Evolutionary conservation across 257 asterid species (phyloP), one percentile per base, ranked within the genome.

Genomic region (Anisodus acutangulus): DNA sequence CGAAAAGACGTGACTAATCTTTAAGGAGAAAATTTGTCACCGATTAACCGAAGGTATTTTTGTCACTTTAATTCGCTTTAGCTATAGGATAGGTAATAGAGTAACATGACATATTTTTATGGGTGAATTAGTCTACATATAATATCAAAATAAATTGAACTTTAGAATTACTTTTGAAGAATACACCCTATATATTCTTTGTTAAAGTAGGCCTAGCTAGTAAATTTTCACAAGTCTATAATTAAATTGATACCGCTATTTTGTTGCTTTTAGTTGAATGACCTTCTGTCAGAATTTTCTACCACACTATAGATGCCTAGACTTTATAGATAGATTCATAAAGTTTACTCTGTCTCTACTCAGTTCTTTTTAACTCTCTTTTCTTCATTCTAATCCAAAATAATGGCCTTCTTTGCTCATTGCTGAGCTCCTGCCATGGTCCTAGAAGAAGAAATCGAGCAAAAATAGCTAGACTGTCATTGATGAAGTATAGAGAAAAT

Each of bases 281-380:
- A 47, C 51, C 64, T 76, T 49, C 2, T 22, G 62, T 22, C 80
- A 11, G n/a, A 74, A 5, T 74, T 74, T 49, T 74, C 80, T 11
- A 22, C 80, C 39, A 49, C 6, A 19, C 60, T 19, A 74, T 49
- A 19, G 80, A 49, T 74, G 45, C 19, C 60, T 72, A 72, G 10
- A 71, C 57, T 47, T 10, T 45, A 71, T 19, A 9, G 80, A 45
- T 71, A 37, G 51, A 67, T 35, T 71, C 49, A 19, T 71, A 45
- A 71, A 71, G 80, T 12, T 5, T 72, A 49, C 80, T 71, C 39
- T 71, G 55, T 45, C 39, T n/a, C 79, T 43, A 43, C 79, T 71
- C 58, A 71, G 17, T 45, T n/a, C 43, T 43, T 19, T 26, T 19
- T 4, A 31, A 31, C 35, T 62, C 9, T 2, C 35, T 22, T 22